phyloP scores from a whole-genome alignment of 1,139 yeast species.

The Suhomyces terraborum region DNA sequence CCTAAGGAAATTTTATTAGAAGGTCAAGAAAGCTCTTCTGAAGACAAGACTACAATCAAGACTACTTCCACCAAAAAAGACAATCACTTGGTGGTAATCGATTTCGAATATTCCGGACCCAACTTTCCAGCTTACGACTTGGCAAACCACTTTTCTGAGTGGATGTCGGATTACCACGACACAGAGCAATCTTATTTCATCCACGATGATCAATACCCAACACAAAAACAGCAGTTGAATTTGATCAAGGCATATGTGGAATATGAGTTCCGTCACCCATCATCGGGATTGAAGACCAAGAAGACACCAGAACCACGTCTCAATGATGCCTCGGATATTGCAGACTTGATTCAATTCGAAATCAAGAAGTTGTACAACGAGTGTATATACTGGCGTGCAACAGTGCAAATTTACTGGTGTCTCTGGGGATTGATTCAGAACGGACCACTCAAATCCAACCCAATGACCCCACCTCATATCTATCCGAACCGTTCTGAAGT shows the following conservation, averaged over 20 bases:
- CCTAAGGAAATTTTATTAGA: slow-evolving; percentile 38
- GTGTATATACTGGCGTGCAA: slow-evolving; percentile 75
- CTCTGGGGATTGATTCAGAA: slow-evolving; percentile 89
- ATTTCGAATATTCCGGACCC: slow-evolving; percentile 95
- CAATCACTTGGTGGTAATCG: slow-evolving; percentile 84
- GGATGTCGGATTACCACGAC: slow-evolving; percentile 94
- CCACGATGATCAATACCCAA: slow-evolving; percentile 62
- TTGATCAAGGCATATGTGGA: slow-evolving; percentile 73
- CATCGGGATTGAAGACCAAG: slow-evolving; percentile 32
- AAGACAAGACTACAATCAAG: slow-evolving; percentile 15
- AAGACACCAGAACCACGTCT: slow-evolving; percentile 17
- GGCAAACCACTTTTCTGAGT: slow-evolving; percentile 86
- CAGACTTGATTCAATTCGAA: slow-evolving; percentile 48
- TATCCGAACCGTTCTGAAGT: slow-evolving; percentile 20
- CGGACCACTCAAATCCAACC: slow-evolving; percentile 34
- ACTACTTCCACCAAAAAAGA: slow-evolving; percentile 51
- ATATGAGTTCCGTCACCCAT: slow-evolving; percentile 47
- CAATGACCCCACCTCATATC: slow-evolving; percentile 13
- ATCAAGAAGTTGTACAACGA: slow-evolving; percentile 64
- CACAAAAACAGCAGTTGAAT: slow-evolving; percentile 64
- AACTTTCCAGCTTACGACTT: slow-evolving; percentile 88
- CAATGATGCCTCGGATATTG: slow-evolving; percentile 23
- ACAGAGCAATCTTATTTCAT: slow-evolving; percentile 61
- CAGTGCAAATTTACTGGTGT: slow-evolving; percentile 81
- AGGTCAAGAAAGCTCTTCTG: slow-evolving; percentile 22